Conservation (phyloP, 805 yeast species). For the Metschnikowia kofuensis region DNA sequence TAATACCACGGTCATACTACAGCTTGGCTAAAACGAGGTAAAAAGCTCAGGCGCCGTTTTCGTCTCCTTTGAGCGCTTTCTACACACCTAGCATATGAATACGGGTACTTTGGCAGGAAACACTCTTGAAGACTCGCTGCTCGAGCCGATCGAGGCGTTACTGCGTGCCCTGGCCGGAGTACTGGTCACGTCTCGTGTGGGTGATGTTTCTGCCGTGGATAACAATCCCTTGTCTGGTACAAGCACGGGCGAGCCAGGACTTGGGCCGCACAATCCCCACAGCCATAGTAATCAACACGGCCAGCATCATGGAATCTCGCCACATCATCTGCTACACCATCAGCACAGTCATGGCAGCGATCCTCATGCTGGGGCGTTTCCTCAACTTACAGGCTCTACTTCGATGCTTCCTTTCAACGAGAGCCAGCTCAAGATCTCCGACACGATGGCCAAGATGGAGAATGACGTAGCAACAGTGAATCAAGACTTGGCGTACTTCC, state of each 20-base stretch:
- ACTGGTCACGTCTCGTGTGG: slow-evolving; percentile 10
- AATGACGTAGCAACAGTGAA: slow-evolving; percentile 23
- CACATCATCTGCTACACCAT: slow-evolving; percentile 9
- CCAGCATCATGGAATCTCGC: slow-evolving; percentile 12
- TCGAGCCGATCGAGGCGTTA: slow-evolving; percentile 17
- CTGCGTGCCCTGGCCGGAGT: slow-evolving; percentile 12
- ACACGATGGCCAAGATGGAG: slow-evolving; percentile 23
- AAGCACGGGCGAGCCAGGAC: slow-evolving; percentile 2
- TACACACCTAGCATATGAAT: slow-evolving; percentile 8
- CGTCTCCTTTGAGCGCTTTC: not conserved
- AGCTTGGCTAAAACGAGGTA: not conserved
- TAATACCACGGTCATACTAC: not conserved
- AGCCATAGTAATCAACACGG: slow-evolving; percentile 1
- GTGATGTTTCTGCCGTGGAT: slow-evolving; percentile 11
- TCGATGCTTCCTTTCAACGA: slow-evolving; percentile 12
- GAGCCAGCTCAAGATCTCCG: slow-evolving; percentile 13
- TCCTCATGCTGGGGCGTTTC: slow-evolving; percentile 1
- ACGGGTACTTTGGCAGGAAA: slow-evolving; percentile 14
- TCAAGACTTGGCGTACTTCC: slow-evolving; percentile 35
- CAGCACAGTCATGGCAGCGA: slow-evolving; percentile 1
- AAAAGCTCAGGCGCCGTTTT: not conserved
- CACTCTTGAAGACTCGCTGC: slow-evolving; percentile 12
- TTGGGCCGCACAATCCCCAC: slow-evolving; percentile 2
- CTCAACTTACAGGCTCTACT: slow-evolving; percentile 1
- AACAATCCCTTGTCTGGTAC: slow-evolving; percentile 4